A percentile compares a stretch with the other conserved stretches of the same genome.
These are phyloP conservation scores for Colletotrichum ledebouriae DNA, from an alignment of 2,329 filamentous ascomycete species.

Conservation along the genomic window DNA sequence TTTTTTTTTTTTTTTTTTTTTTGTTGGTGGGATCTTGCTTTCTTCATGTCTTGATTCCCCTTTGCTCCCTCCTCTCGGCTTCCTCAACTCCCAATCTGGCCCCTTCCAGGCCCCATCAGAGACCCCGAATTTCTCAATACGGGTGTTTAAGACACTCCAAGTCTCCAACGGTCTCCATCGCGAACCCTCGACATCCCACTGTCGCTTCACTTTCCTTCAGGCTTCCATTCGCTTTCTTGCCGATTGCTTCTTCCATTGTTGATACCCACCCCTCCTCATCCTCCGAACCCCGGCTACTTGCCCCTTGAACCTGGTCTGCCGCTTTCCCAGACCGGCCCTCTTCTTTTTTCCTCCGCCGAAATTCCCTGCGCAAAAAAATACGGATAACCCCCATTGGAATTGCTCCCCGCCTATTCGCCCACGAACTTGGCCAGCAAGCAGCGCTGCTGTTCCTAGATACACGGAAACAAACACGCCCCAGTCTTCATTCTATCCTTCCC, in stretches of 20 bases:
- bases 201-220: conserved; percentile 12
- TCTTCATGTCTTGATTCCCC: not conserved
- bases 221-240: conserved; percentile 16
- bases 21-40: not conserved
- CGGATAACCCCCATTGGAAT: conserved; percentile 33
- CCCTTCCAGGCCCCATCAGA: not conserved
- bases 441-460: conserved; percentile 15
- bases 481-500: not conserved
- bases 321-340: conserved; percentile 7
- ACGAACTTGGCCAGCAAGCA: not conserved
- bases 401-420: conserved; percentile 11
- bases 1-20: conserved; percentile 12
- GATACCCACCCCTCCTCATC: conserved; percentile 31
- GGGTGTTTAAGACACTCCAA: conserved; percentile 14
- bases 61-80: not conserved
- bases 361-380: conserved; percentile 29
- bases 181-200: not conserved
- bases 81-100: not conserved
- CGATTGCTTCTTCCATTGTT: conserved; percentile 34
- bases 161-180: conserved; percentile 4
- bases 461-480: not conserved
- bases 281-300: conserved; percentile 1
- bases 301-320: conserved; percentile 5
- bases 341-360: conserved; percentile 18
- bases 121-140: conserved; percentile 20